A percentile compares a stretch with the other conserved stretches of the same genome.
Conservation (phyloP, 2,329 filamentous ascomycete species). For the Xylariomycetidae sp. region DNA sequence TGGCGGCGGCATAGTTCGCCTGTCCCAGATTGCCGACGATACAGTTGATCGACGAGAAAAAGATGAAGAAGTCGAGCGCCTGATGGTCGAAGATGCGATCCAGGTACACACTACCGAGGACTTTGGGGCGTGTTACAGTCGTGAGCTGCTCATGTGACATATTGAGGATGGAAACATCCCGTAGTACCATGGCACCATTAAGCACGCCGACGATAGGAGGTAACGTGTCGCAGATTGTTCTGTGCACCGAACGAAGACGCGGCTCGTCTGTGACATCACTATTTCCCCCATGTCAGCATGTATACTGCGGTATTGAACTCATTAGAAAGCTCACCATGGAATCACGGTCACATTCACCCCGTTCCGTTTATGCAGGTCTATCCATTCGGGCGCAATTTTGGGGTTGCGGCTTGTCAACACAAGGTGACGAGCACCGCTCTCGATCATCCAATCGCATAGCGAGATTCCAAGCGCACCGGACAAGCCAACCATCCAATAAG, state of each 20-base stretch:
- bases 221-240: slow-evolving; percentile 5
- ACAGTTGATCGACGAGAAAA: slow-evolving; percentile 21
- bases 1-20: slow-evolving; percentile 31
- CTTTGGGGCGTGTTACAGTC: slow-evolving; percentile 13
- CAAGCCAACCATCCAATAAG: slow-evolving; percentile 18
- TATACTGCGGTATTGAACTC: no score
- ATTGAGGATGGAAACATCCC: slow-evolving; percentile 11
- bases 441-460: slow-evolving; percentile 18
- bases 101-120: slow-evolving; percentile 8
- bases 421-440: slow-evolving; percentile 10
- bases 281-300: no score
- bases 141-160: slow-evolving; percentile 13
- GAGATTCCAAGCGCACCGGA: slow-evolving; percentile 8
- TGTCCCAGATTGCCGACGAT: slow-evolving; percentile 23
- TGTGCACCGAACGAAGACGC: slow-evolving; percentile 3
- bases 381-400: slow-evolving; percentile 6
- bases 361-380: slow-evolving; percentile 1
- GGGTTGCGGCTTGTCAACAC: slow-evolving; percentile 14
- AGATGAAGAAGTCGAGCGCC: slow-evolving; percentile 31
- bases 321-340: slow-evolving; percentile 5
- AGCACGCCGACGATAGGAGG: slow-evolving; percentile 16
- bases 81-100: not conserved
- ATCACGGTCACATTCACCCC: slow-evolving; percentile 6
- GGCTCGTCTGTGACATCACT: slow-evolving; percentile 12
- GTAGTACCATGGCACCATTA: slow-evolving; percentile 18